A percentile compares a stretch with the other conserved stretches of the same genome.
Conservation (phyloP, 2,329 filamentous ascomycete genomes). For the Pseudodiploospora longispora region DNA sequence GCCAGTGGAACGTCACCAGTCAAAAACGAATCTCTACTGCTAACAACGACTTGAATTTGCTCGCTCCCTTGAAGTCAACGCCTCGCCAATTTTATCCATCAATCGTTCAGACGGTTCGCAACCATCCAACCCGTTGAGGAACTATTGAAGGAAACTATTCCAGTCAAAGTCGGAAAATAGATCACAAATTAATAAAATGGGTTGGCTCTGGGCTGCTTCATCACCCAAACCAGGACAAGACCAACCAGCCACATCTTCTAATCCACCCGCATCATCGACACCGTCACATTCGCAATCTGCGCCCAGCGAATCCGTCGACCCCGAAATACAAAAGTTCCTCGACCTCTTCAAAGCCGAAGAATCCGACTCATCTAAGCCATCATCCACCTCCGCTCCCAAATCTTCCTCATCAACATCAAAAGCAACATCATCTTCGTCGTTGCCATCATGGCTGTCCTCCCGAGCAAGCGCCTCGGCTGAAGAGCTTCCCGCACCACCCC, state of each 20-base stretch:
- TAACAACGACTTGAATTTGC: no score
- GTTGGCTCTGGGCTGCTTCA: slow-evolving; percentile 52
- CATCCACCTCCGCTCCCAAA: slow-evolving; percentile 12
- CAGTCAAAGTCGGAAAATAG: neutral
- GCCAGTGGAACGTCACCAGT: no score
- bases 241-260: slow-evolving; percentile 14
- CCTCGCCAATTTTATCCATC: no score
- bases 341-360: slow-evolving; percentile 33
- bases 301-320: slow-evolving; percentile 29
- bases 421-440: slow-evolving; percentile 22
- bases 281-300: slow-evolving; percentile 12
- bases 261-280: slow-evolving; percentile 10
- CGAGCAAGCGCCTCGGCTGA: slow-evolving; percentile 11
- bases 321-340: slow-evolving; percentile 48
- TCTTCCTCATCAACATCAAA: slow-evolving; percentile 15
- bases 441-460: slow-evolving; percentile 26
- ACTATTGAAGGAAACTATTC: no score
- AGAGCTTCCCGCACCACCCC: slow-evolving; percentile 17
- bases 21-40: no score
- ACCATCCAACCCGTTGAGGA: no score
- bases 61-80: no score
- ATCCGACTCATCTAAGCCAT: slow-evolving; percentile 14
- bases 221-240: slow-evolving; percentile 21
- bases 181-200: slow-evolving; percentile 36
- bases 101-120: no score